These are phyloP conservation scores for Termitomyces heimii DNA, from an alignment of 768 basidiomycete species.

Conservation along the genomic window DNA sequence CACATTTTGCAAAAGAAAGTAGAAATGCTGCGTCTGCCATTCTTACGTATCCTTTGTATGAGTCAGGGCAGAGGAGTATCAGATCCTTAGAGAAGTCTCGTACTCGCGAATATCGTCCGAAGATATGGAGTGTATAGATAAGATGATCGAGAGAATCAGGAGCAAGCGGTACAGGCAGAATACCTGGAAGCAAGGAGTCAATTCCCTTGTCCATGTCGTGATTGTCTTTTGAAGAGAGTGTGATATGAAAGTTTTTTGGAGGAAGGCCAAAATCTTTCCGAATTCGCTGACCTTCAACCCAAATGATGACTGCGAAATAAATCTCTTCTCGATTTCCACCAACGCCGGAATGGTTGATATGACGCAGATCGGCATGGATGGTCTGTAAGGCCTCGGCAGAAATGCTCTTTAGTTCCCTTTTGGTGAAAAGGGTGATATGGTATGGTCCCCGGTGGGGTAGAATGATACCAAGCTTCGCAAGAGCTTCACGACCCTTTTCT, in stretches of 20 bases:
- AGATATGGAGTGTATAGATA: slow-evolving; percentile 36
- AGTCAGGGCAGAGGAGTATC: slow-evolving; percentile 23
- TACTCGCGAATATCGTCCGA: slow-evolving; percentile 28
- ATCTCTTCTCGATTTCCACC: slow-evolving; percentile 30
- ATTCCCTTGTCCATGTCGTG: slow-evolving; percentile 44
- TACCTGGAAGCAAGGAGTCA: slow-evolving; percentile 33
- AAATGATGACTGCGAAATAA: slow-evolving; percentile 47
- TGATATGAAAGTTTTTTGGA: slow-evolving; percentile 52
- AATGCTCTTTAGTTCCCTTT: slow-evolving; percentile 29
- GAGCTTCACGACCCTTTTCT: slow-evolving; percentile 3
- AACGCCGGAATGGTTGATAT: slow-evolving; percentile 32
- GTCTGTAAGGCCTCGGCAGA: slow-evolving; percentile 17
- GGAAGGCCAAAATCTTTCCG: slow-evolving; percentile 43
- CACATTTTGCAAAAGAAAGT: slow-evolving; percentile 33
- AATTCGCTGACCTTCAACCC: slow-evolving; percentile 46
- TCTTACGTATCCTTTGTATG: slow-evolving; percentile 43
- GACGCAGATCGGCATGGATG: slow-evolving; percentile 18
- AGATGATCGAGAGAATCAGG: slow-evolving; percentile 39
- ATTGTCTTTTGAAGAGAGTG: slow-evolving; percentile 34
- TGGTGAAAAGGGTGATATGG: slow-evolving; percentile 36
- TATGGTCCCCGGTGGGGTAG: slow-evolving; percentile 16
- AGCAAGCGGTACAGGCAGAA: slow-evolving; percentile 22
- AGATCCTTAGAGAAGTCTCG: slow-evolving; percentile 25
- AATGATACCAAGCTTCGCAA: neutral
- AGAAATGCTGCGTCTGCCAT: slow-evolving; percentile 39